A percentile compares a stretch with the other conserved stretches of the same genome.
phyloP scores from a whole-genome alignment of 1,139 yeast species.

The Hyphopichia burtonii region DNA sequence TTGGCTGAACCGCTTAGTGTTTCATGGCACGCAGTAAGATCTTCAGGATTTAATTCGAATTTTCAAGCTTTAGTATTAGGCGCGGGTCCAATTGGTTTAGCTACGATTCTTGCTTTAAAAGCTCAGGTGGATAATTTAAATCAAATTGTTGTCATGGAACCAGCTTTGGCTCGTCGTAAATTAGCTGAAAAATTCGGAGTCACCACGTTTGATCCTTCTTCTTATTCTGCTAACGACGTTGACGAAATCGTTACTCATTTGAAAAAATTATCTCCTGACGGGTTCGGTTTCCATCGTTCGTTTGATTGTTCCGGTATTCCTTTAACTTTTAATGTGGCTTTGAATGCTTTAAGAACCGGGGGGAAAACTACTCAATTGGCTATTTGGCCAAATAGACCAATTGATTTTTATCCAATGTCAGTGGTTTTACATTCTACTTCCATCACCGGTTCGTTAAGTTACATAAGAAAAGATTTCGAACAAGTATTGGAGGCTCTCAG shows the following conservation, averaged over 20 bases:
- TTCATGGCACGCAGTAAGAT: constrained; percentile 58
- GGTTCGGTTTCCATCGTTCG: constrained; percentile 55
- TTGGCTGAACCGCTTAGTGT: constrained; percentile 57
- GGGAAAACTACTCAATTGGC: constrained; percentile 68
- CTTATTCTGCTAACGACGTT: constrained; percentile 14
- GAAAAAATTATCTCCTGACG: constrained; percentile 39
- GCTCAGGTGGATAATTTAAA: constrained; percentile 48
- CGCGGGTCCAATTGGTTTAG: constrained; percentile 64
- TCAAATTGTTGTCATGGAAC: constrained; percentile 59
- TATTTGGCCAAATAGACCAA: constrained; percentile 43
- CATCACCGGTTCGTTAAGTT: constrained; percentile 50
- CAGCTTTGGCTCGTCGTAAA: constrained; percentile 53
- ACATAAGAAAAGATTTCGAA: constrained; percentile 45
- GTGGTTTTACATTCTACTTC: constrained; percentile 42
- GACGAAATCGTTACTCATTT: constrained; percentile 32
- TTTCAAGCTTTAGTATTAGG: constrained; percentile 50
- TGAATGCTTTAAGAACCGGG: constrained; percentile 52
- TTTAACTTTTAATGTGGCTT: constrained; percentile 50
- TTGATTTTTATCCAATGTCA: constrained; percentile 45
- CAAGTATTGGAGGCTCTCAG: constrained; percentile 46
- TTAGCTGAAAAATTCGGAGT: constrained; percentile 54
- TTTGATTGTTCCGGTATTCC: constrained; percentile 66
- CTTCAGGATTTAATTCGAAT: constrained; percentile 38
- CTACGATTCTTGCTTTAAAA: constrained; percentile 54
- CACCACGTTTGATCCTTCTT: constrained; percentile 37